Evolutionary conservation across 495 filamentous ascomycete species (phyloP), one percentile per base, ranked within the genome.

Genomic region (Elasticomyces elasticus): DNA sequence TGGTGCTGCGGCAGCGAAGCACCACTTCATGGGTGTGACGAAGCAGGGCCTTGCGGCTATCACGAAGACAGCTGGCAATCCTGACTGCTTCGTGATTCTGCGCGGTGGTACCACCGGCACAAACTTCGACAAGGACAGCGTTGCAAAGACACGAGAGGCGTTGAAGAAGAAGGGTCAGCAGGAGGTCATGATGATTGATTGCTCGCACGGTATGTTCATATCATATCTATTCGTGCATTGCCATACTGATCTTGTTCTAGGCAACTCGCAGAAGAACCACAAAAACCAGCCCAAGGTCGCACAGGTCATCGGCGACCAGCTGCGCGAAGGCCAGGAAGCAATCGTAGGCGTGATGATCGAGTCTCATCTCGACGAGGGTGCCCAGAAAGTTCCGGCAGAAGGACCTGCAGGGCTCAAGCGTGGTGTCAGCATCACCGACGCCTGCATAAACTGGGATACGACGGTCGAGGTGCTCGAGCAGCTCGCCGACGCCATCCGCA

Each of bases 11-110:
- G 84, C 87, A 27, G 81, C 89, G 55, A 86, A 85, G 62, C 92
- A 98, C 72, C 89, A 94, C 70, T 98, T 98, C 77, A 88, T 98
- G 77, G 91, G 91, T 69, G 94, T 98, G 38, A 98, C 94, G n/a
- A 98, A 97, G 76, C 89, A 95, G 69, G 92, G 92, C 28, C 76
- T 97, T 52, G 92, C 92, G 11, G 88, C 92, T 28, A 98, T 98
- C 62, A 96, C 90, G 31, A 79, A 86, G 62, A 98, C 92, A 2
- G 77, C 73, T 20, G 92, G 92, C 25, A 98, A 98, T 68, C 85
- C 95, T 71, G 87, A 98, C 65, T 91, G 94, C 57, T 98, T 98
- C 63, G 87, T 97, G 11, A 96, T 98, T 63, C 75, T 98, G 49
- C 80, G 92, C 47, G 92, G 92, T 49, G 92, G 92, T 25, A 86